A percentile compares a stretch with the other conserved stretches of the same genome.
Evolutionary conservation across 345 rosid genomes (phyloP).

Genomic region (Salix dunnii): DNA sequence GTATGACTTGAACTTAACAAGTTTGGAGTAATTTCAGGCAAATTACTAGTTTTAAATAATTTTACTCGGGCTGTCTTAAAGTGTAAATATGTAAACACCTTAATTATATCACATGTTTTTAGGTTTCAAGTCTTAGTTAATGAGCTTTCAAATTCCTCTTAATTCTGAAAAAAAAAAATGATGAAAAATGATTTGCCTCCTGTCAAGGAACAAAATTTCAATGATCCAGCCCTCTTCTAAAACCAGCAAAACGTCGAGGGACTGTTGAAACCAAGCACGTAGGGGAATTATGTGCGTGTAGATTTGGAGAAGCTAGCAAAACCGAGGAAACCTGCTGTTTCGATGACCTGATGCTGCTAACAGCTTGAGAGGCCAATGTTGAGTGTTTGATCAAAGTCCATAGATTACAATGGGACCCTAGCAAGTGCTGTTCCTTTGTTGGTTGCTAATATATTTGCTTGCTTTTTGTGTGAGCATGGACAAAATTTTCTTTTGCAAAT

Average conservation of each 20-base stretch:
- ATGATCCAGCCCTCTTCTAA: background rate
- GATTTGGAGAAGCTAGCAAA: background rate
- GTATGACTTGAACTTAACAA: too few relatives aligned
- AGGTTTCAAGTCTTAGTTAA: background rate
- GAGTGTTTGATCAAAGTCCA: background rate
- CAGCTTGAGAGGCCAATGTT: background rate
- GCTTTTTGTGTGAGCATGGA: conserved; percentile 2
- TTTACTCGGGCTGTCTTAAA: background rate
- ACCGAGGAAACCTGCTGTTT: background rate
- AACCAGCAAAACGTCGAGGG: background rate
- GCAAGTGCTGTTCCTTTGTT: background rate
- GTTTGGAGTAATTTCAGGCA: background rate
- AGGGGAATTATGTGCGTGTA: too few relatives aligned
- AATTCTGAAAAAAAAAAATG: too few relatives aligned
- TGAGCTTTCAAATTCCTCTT: background rate
- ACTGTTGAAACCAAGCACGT: too few relatives aligned
- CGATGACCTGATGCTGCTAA: background rate
- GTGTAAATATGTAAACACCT: background rate
- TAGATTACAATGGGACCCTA: background rate
- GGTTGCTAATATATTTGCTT: background rate
- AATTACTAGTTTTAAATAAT: too few relatives aligned
- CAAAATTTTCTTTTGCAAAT: background rate
- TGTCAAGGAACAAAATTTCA: background rate
- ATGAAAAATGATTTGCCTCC: background rate
- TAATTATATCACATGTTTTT: background rate